Evolutionary conservation across 2,329 filamentous ascomycete genomes (phyloP).

Genomic region (Fonsecaea pugnacius): DNA sequence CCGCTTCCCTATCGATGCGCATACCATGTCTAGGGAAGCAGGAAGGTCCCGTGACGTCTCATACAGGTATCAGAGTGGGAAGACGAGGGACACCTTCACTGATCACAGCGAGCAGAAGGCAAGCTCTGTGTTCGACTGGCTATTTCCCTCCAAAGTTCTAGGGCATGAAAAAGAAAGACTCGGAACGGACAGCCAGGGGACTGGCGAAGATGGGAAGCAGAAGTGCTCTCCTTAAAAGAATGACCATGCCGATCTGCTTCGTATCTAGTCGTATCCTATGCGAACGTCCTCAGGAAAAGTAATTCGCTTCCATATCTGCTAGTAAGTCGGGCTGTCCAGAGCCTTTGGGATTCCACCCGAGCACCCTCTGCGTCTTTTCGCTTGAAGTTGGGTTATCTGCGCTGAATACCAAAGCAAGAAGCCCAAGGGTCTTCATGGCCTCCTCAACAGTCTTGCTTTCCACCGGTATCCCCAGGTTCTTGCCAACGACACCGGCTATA

Average conservation of each 20-base stretch:
- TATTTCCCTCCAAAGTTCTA: background rate
- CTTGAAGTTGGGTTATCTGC: conserved; percentile 44
- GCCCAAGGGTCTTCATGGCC: conserved; percentile 41
- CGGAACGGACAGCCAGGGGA: too few species aligned
- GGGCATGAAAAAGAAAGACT: too few species aligned
- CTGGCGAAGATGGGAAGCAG: too few species aligned
- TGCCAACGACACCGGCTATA: conserved; percentile 44
- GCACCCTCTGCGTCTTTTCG: conserved; percentile 42
- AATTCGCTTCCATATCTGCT: conserved; percentile 40
- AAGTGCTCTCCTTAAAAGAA: background rate
- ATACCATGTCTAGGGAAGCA: background rate
- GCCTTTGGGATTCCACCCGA: conserved; percentile 44
- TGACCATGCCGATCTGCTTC: background rate
- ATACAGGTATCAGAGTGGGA: too few species aligned
- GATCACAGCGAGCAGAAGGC: background rate
- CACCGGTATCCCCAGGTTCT: conserved; percentile 43
- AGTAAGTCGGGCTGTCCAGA: conserved; percentile 35
- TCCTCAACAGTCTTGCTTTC: conserved; percentile 40
- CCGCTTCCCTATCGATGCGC: background rate
- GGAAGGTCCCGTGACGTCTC: background rate
- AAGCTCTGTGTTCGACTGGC: background rate
- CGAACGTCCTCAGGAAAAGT: conserved; percentile 31
- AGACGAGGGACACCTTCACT: too few species aligned
- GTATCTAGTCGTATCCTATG: background rate
- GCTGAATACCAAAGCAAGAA: conserved; percentile 36